These are phyloP conservation scores for Malbranchea zuffiana DNA, from an alignment of 2,329 filamentous ascomycete species.

Conservation along the genomic window DNA sequence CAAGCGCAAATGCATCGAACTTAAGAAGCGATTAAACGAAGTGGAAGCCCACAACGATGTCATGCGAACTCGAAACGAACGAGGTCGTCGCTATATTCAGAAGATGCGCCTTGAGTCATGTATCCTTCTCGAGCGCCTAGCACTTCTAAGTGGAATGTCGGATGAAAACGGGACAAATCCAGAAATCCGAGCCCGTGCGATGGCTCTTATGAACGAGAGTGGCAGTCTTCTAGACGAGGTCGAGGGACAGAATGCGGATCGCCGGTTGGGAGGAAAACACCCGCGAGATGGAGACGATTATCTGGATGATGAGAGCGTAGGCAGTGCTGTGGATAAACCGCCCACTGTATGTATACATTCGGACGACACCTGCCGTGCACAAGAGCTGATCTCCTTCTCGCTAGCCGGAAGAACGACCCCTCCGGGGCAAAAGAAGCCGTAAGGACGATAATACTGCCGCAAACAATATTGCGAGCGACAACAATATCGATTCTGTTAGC, in stretches of 20 bases:
- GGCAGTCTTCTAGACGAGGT: constrained; percentile 11
- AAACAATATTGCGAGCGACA: constrained; percentile 15
- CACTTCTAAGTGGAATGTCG: constrained; percentile 33
- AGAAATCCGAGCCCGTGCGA: constrained; percentile 29
- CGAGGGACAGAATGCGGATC: constrained; percentile 2
- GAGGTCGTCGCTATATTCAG: constrained; percentile 74
- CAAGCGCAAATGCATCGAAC: constrained; percentile 87
- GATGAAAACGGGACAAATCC: constrained; percentile 23
- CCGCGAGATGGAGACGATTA: constrained; percentile 18
- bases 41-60: constrained; percentile 87
- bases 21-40: constrained; percentile 82
- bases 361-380: background rate
- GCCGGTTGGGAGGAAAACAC: constrained; percentile 6
- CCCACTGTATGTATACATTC: constrained; percentile 28
- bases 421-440: constrained; percentile 35
- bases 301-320: constrained; percentile 35
- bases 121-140: constrained; percentile 33
- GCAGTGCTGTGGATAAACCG: constrained; percentile 35
- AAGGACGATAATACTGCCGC: constrained; percentile 28
- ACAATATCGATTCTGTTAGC: constrained; percentile 16
- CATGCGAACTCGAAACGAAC: constrained; percentile 63
- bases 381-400: background rate
- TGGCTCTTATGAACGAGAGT: constrained; percentile 24
- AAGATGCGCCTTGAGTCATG: constrained; percentile 64
- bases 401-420: constrained; percentile 38